A percentile compares a stretch with the other conserved stretches of the same genome.
phyloP scores from a whole-genome alignment of 345 rosid species.

The Angophora floribunda region DNA sequence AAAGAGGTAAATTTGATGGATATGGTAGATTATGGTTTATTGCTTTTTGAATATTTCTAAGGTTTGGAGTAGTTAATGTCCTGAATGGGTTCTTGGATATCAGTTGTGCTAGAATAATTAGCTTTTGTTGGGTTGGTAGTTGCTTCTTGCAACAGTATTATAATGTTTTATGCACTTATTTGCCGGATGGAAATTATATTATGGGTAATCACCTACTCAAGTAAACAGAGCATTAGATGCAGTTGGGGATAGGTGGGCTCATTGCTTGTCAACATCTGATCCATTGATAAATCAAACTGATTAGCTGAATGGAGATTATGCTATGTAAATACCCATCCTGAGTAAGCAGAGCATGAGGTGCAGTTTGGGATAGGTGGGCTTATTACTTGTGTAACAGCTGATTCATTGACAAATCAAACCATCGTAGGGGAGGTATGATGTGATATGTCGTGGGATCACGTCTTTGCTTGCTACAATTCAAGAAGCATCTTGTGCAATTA shows the following conservation, averaged over 20 bases:
- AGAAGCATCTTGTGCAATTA: background rate
- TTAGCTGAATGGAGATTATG: background rate
- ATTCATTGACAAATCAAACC: background rate
- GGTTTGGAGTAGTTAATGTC: background rate
- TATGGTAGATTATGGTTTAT: background rate
- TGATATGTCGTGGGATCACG: background rate
- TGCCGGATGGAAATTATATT: background rate
- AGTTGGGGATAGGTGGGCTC: background rate
- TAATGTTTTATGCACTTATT: background rate
- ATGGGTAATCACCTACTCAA: background rate
- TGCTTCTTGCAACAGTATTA: background rate
- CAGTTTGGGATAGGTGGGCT: background rate
- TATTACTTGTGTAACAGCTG: background rate
- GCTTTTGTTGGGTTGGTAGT: background rate
- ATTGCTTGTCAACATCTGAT: background rate
- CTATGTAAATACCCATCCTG: background rate
- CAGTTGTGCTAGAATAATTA: background rate
- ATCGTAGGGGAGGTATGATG: background rate
- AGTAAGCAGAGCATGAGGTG: background rate
- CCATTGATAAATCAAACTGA: background rate
- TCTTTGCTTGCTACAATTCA: background rate
- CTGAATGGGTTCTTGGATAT: background rate
- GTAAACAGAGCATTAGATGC: background rate
- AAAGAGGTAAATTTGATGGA: conserved; percentile 49
- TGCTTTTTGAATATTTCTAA: background rate